phyloP scores from a whole-genome alignment of 2,329 filamentous ascomycete genomes.

The Endocalyx cinctus region DNA sequence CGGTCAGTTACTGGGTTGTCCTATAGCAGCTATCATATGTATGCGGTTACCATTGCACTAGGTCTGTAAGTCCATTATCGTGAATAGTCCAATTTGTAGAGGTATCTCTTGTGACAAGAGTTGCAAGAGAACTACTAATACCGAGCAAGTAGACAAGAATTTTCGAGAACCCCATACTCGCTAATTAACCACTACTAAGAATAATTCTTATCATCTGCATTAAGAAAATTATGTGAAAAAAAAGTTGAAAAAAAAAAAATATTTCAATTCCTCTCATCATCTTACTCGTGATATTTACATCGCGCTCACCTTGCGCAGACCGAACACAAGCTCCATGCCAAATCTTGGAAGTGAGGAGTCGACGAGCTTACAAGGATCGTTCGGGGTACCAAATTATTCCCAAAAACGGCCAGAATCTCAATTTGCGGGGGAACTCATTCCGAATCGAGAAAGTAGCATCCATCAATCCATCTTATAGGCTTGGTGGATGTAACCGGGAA shows the following conservation, averaged over 20 bases:
- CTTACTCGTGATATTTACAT: too few species aligned
- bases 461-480: too few species aligned
- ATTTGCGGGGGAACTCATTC: too few species aligned
- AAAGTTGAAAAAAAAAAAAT: not conserved
- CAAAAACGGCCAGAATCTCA: too few species aligned
- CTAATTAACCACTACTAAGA: not conserved
- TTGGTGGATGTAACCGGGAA: too few species aligned
- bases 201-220: not conserved
- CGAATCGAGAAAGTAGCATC: too few species aligned
- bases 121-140: conserved; percentile 5
- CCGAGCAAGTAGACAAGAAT: conserved; percentile 8
- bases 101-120: conserved; percentile 9
- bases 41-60: conserved; percentile 33
- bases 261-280: too few species aligned
- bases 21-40: not conserved
- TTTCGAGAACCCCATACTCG: conserved; percentile 3
- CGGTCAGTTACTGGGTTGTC: not conserved
- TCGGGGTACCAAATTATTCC: too few species aligned
- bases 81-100: conserved; percentile 23
- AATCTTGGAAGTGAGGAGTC: too few species aligned
- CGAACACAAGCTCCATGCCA: too few species aligned
- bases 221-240: not conserved
- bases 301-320: too few species aligned
- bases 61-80: conserved; percentile 26
- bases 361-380: too few species aligned